Percentiles rank a stretch among this genome's conserved stretches.
These are phyloP conservation scores for Starmerella powellii DNA, from an alignment of 805 yeast species.

Conservation along the genomic window DNA sequence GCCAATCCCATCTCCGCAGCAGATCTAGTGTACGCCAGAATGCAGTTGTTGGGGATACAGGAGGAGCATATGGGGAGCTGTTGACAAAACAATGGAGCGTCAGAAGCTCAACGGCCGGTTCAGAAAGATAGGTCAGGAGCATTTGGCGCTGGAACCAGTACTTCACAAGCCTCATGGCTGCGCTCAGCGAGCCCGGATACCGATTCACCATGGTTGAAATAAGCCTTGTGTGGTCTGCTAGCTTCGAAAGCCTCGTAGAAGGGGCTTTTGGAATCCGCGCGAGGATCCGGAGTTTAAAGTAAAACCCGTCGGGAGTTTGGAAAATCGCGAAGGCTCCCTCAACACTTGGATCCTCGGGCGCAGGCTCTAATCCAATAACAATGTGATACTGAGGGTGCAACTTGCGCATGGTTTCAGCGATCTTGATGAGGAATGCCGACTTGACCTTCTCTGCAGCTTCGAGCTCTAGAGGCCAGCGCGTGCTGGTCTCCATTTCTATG, in stretches of 20 bases:
- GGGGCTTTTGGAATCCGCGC: conserved; percentile 29
- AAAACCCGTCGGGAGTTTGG: conserved; percentile 80
- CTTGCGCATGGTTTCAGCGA: conserved; percentile 37
- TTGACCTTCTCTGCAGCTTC: conserved; percentile 77
- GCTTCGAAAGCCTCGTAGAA: conserved; percentile 33
- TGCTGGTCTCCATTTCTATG: conserved; percentile 76
- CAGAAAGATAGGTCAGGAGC: conserved; percentile 55
- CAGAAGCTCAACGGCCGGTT: conserved; percentile 69
- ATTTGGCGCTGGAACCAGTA: conserved; percentile 81
- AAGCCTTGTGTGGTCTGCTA: conserved; percentile 68
- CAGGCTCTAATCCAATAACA: conserved; percentile 51
- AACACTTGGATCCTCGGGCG: conserved; percentile 12
- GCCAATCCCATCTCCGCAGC: conserved; percentile 87
- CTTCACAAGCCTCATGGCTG: conserved; percentile 75
- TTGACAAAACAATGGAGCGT: conserved; percentile 78
- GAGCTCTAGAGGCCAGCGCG: conserved; percentile 93
- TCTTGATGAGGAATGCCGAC: conserved; percentile 72
- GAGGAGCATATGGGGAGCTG: conserved; percentile 71
- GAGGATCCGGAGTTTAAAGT: conserved; percentile 61
- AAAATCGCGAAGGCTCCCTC: conserved; percentile 32
- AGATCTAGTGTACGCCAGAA: conserved; percentile 62
- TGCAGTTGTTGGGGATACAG: conserved; percentile 69
- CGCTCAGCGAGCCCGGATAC: conserved; percentile 53
- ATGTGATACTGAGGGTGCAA: conserved; percentile 45
- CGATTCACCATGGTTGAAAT: conserved; percentile 58